Evolutionary conservation across 176 grass and related monocot species (phyloP).

Genomic region (Oryza brachyantha): DNA sequence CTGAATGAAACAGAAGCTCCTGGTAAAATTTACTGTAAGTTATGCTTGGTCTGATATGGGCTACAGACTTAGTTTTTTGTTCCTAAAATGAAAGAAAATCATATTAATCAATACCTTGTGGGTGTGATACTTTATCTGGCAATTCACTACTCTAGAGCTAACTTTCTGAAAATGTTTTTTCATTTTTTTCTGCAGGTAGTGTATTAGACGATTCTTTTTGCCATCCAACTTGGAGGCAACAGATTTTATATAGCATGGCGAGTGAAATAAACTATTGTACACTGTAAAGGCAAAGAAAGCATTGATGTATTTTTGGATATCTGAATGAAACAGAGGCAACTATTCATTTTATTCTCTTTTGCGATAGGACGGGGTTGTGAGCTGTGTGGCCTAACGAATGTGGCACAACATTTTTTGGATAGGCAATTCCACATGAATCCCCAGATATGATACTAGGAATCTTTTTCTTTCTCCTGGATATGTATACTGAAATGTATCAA

Average conservation of each 20-base stretch:
- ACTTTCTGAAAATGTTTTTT: background rate
- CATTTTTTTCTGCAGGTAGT: slow-evolving; percentile 42
- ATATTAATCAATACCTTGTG: background rate
- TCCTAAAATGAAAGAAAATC: background rate
- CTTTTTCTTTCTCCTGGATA: background rate
- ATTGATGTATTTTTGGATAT: slow-evolving; percentile 18
- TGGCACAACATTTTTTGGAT: slow-evolving; percentile 36
- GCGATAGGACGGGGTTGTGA: background rate
- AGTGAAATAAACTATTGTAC: slow-evolving; percentile 50
- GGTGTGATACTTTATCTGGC: background rate
- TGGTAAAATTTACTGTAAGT: background rate
- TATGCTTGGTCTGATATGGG: background rate
- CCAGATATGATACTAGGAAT: slow-evolving; percentile 25
- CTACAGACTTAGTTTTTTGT: background rate
- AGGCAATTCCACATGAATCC: slow-evolving; percentile 16
- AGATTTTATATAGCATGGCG: slow-evolving; percentile 31
- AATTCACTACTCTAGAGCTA: background rate
- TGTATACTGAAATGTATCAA: slow-evolving; percentile 17
- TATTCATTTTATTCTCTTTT: slow-evolving; percentile 24
- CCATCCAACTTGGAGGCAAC: slow-evolving; percentile 17
- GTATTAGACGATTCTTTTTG: slow-evolving; percentile 35
- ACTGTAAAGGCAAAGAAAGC: slow-evolving; percentile 55
- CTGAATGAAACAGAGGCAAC: too few species aligned
- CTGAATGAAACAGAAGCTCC: background rate
- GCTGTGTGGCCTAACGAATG: background rate